phyloP scores from a whole-genome alignment of 352 stramenopile genomes.

The Phytophthora colocasiae region DNA sequence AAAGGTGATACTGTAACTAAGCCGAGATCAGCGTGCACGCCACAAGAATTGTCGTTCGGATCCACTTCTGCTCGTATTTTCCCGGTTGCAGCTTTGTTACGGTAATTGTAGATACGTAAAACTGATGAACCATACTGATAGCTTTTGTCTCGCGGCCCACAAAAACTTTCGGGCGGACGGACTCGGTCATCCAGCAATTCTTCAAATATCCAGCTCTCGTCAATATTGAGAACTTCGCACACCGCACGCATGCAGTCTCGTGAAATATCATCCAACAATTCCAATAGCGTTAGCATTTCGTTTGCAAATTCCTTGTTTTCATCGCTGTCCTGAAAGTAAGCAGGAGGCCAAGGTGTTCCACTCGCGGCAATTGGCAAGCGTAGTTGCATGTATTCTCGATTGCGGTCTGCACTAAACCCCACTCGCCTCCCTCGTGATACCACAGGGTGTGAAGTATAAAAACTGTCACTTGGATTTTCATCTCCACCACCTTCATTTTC shows the following conservation, averaged over 20 bases:
- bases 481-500: slow-evolving; percentile 2
- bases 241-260: slow-evolving; percentile 82
- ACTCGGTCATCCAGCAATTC: slow-evolving; percentile 73
- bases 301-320: slow-evolving; percentile 55
- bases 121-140: slow-evolving; percentile 85
- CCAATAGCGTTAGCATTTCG: slow-evolving; percentile 63
- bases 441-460: slow-evolving; percentile 41
- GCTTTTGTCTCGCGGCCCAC: slow-evolving; percentile 46
- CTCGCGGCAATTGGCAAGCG: slow-evolving; percentile 66
- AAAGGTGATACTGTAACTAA: slow-evolving; percentile 82
- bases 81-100: slow-evolving; percentile 61
- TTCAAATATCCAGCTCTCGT: slow-evolving; percentile 66
- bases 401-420: slow-evolving; percentile 74
- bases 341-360: slow-evolving; percentile 79
- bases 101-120: slow-evolving; percentile 87
- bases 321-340: slow-evolving; percentile 63
- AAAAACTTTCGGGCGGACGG: slow-evolving; percentile 32
- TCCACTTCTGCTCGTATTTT: slow-evolving; percentile 26
- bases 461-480: slow-evolving; percentile 20
- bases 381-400: slow-evolving; percentile 84
- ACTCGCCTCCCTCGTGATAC: slow-evolving; percentile 77
- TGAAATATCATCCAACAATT: slow-evolving; percentile 69
- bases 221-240: slow-evolving; percentile 74
- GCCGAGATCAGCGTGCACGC: slow-evolving; percentile 79
- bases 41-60: slow-evolving; percentile 74